Evolutionary conservation across 2,329 filamentous ascomycete species (phyloP).

Genomic region (Fusarium dlaminii): DNA sequence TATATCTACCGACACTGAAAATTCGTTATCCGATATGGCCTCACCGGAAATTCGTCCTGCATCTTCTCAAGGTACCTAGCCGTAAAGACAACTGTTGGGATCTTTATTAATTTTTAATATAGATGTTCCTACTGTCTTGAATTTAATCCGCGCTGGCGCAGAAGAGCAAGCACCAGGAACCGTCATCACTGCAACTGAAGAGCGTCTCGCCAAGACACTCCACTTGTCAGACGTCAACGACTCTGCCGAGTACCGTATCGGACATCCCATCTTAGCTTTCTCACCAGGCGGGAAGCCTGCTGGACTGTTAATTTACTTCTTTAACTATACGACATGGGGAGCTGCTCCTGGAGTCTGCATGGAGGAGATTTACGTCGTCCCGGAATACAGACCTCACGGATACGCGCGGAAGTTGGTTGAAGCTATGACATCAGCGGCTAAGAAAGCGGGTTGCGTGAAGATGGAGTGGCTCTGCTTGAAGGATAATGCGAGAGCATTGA

Average conservation of each 20-base stretch:
- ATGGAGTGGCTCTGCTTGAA: slow-evolving; percentile 13
- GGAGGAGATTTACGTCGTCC: not conserved
- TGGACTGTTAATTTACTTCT: slow-evolving; percentile 1
- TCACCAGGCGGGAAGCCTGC: not conserved
- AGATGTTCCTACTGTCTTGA: not conserved
- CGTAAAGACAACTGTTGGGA: too few species aligned
- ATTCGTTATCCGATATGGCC: not conserved
- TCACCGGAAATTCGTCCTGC: not conserved
- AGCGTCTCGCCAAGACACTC: not conserved
- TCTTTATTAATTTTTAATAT: not conserved
- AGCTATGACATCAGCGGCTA: not conserved
- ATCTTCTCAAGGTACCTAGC: not conserved
- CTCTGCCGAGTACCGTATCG: not conserved
- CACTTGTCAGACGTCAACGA: not conserved
- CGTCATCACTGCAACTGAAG: not conserved
- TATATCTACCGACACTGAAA: too few species aligned
- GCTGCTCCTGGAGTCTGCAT: not conserved
- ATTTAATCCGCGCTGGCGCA: not conserved
- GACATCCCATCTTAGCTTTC: not conserved
- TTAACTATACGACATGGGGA: slow-evolving; percentile 7
- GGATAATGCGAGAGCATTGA: not conserved
- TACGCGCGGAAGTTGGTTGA: not conserved
- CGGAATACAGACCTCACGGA: not conserved
- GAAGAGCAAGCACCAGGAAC: not conserved
- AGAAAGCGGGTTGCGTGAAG: not conserved